Conservation (phyloP, 179 eudicot species). For the Heliamphora pulchella region DNA sequence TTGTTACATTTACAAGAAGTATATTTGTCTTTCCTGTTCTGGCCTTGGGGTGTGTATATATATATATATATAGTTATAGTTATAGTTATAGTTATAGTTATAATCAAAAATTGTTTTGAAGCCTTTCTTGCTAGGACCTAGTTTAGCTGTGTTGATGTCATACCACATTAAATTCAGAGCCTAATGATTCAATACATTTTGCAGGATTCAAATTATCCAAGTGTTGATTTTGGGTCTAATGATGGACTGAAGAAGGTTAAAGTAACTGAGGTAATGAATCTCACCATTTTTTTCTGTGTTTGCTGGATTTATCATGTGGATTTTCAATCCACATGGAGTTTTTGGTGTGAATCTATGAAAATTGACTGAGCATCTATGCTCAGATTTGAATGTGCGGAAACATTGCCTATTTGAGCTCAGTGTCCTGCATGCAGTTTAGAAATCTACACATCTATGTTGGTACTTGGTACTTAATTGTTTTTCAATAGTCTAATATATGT, state of each 20-base stretch:
- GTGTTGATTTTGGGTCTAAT: conserved; percentile 64
- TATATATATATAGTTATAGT: too few relatives aligned
- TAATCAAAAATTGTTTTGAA: not conserved
- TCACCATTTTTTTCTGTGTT: conserved; percentile 8
- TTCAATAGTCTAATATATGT: not conserved
- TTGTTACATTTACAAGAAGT: not conserved
- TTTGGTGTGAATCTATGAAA: not conserved
- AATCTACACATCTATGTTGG: not conserved
- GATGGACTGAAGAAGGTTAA: conserved; percentile 50
- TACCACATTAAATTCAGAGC: conserved; percentile 4
- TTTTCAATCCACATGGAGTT: conserved; percentile 6
- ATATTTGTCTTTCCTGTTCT: not conserved
- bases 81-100: too few relatives aligned
- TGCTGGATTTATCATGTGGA: not conserved
- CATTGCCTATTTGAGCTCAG: not conserved
- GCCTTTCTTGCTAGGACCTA: not conserved
- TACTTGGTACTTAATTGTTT: not conserved
- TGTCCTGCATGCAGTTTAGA: conserved; percentile 5
- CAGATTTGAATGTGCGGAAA: not conserved
- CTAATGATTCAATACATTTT: conserved; percentile 16
- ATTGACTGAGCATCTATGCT: not conserved
- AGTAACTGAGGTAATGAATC: conserved; percentile 65
- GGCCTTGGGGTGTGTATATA: too few relatives aligned
- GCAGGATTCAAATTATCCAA: conserved; percentile 52
- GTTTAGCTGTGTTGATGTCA: not conserved